Evolutionary conservation across 192 early-diverging fungal species (phyloP), one percentile per base, ranked within the genome.

Genomic region (Martensiomyces pterosporus): DNA sequence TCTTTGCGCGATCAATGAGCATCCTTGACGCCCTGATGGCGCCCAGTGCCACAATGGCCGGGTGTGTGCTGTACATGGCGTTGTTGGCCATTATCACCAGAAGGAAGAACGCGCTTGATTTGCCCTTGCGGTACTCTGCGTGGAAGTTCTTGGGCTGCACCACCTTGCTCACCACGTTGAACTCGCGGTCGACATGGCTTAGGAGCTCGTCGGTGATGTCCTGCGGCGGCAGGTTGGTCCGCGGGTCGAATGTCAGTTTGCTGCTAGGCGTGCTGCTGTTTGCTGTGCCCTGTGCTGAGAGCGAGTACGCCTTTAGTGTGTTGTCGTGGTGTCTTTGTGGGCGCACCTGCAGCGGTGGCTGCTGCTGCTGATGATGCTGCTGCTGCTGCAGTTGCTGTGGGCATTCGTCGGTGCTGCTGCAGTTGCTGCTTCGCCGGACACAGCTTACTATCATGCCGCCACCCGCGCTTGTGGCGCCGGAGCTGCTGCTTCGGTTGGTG

Each of bases 1-100:
- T 24, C 43, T 58, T 63, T 16, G 67, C 67, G 15, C 35, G 47
- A 50, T 64, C 60, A 7, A 71, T 47, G 12, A 71, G 22, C 47
- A 43, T 32, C 8, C 56, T 40, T 15, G 47, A 37, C 7, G 67
- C 60, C 4, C 38, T 24, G 2, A 55, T 43, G 9, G 38, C 23
- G 36, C 55, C 67, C 2, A 42, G 15, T 0, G 41, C 22, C 18
- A 35, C 19, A 26, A 67, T 58, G 9, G 60, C 67, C 19, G 47
- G 50, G 33, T 71, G 67, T 10, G 39, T 18, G 49, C 67, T 71
- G 35, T 23, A 71, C 56, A 64, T 49, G 22, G 47, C 41, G 35
- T 64, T 71, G 52, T 71, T 71, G 29, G 67, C 67, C 45, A 71
- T 57, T 10, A 58, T 37, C n/a, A 36, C 34, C 24, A 71, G 56